Evolutionary conservation across 495 filamentous ascomycete genomes (phyloP).

Genomic region (Penicillium silybi): DNA sequence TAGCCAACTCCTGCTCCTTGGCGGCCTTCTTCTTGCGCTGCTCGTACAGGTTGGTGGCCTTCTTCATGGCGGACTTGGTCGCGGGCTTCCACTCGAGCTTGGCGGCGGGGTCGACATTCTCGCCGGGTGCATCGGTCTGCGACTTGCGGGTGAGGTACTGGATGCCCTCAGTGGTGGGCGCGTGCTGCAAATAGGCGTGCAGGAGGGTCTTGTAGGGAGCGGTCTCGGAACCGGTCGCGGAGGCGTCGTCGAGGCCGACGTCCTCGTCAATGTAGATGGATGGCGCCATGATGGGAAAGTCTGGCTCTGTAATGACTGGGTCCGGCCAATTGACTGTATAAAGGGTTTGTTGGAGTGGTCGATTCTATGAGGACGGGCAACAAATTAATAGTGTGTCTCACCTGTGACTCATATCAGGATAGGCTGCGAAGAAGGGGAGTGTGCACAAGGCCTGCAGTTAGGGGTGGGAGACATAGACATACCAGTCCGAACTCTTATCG

Average conservation of each 20-base stretch:
- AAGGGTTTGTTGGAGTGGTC: background rate
- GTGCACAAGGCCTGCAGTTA: background rate
- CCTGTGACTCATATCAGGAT: conserved; percentile 13
- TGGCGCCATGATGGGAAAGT: conserved; percentile 36
- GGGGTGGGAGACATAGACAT: background rate
- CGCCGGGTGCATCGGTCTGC: conserved; percentile 57
- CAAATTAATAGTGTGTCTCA: conserved; percentile 8
- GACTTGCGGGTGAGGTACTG: conserved; percentile 69
- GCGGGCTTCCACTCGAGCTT: conserved; percentile 72
- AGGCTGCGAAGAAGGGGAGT: background rate
- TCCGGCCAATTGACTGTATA: conserved; percentile 2
- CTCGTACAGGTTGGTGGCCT: conserved; percentile 68
- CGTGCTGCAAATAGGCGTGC: conserved; percentile 70
- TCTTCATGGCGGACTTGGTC: conserved; percentile 79
- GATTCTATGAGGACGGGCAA: background rate
- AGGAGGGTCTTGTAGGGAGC: conserved; percentile 77
- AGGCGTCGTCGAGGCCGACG: conserved; percentile 65
- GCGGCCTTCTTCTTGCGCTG: conserved; percentile 72
- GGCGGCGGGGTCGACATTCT: conserved; percentile 46
- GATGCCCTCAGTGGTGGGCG: conserved; percentile 50
- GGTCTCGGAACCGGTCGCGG: conserved; percentile 62
- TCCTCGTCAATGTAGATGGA: conserved; percentile 75
- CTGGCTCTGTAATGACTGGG: background rate
- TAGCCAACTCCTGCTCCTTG: conserved; percentile 63
- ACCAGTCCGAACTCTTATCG: conserved; percentile 6